phyloP scores from a whole-genome alignment of 371 early-diverging fungal genomes.

The Mucor piriformis region DNA sequence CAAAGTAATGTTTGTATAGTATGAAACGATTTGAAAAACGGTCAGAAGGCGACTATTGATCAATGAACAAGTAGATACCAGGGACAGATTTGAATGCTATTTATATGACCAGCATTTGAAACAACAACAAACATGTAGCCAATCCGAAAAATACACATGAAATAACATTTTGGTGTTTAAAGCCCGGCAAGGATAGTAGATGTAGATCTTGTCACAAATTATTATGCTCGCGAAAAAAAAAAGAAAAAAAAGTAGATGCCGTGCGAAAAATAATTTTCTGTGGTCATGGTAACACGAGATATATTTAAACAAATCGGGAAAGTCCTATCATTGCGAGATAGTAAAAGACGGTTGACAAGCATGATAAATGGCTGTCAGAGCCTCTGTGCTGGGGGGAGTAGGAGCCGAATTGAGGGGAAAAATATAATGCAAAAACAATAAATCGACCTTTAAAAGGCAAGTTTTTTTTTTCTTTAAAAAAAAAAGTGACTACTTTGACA shows the following conservation, averaged over 20 bases:
- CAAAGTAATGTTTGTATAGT: too few species aligned
- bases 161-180: not conserved
- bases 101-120: too few species aligned
- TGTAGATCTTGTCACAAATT: not conserved
- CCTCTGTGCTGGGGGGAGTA: too few species aligned
- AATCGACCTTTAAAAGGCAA: slow-evolving; percentile 23
- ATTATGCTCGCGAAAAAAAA: too few species aligned
- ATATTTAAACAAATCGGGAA: not conserved
- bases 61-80: not conserved
- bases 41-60: too few species aligned
- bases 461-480: slow-evolving; percentile 23
- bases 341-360: too few species aligned
- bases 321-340: too few species aligned
- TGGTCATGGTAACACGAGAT: not conserved
- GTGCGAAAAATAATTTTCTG: not conserved
- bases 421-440: slow-evolving; percentile 10
- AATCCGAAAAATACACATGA: not conserved
- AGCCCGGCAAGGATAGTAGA: not conserved
- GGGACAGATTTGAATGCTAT: not conserved
- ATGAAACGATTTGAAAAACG: too few species aligned
- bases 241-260: not conserved
- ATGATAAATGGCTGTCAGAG: too few species aligned
- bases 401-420: not conserved
- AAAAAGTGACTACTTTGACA: slow-evolving; percentile 44
- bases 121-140: not conserved